Conservation (phyloP, 257 asterid species). For the Dorcoceras hygrometricum region DNA sequence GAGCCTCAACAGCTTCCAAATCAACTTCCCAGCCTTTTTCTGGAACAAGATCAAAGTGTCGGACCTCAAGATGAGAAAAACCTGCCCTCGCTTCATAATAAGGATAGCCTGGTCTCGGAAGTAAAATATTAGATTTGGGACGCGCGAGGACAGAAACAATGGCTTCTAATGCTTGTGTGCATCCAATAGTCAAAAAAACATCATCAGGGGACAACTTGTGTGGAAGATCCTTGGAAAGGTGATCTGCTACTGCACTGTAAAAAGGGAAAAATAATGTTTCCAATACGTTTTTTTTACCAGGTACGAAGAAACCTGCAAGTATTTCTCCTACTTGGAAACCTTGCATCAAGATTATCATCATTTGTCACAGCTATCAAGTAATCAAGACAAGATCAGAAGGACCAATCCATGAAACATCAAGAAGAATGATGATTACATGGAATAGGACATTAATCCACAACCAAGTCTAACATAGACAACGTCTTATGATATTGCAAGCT, state of each 20-base stretch:
- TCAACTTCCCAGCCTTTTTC: conserved; percentile 80
- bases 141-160: conserved; percentile 55
- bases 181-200: conserved; percentile 61
- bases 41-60: conserved; percentile 74
- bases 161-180: conserved; percentile 67
- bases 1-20: conserved; percentile 62
- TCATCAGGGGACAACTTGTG: conserved; percentile 64
- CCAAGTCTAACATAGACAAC: too few relatives aligned
- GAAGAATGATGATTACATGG: too few relatives aligned
- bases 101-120: conserved; percentile 84
- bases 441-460: too few relatives aligned
- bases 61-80: conserved; percentile 49
- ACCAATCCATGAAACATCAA: too few relatives aligned
- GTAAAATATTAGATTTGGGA: conserved; percentile 74
- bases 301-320: neutral
- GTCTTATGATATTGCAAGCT: too few relatives aligned
- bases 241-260: conserved; percentile 72
- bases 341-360: too few relatives aligned
- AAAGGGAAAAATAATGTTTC: neutral
- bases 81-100: conserved; percentile 62
- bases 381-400: too few relatives aligned
- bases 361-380: too few relatives aligned
- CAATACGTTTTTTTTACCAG: neutral
- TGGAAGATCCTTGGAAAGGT: conserved; percentile 77
- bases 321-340: too few relatives aligned